These are phyloP conservation scores for Axilococcus clingmanii DNA, from an alignment of 139 green algal genomes.

Conservation along the genomic window DNA sequence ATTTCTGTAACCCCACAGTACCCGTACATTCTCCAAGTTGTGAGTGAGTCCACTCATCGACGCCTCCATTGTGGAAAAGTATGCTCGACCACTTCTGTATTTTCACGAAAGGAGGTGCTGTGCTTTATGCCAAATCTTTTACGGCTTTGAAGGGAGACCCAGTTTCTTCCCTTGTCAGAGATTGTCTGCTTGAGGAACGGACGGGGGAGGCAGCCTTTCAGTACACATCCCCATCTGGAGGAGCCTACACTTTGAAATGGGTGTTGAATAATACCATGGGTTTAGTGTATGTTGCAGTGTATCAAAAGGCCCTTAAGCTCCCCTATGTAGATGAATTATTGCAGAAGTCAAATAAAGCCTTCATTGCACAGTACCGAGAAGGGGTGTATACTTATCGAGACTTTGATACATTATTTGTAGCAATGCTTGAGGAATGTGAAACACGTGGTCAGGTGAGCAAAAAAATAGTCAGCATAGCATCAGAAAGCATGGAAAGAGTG, in stretches of 20 bases:
- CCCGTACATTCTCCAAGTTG: too few species aligned
- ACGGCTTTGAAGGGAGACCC: constrained; percentile 55
- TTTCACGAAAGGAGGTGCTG: constrained; percentile 72
- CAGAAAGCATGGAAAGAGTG: too few species aligned
- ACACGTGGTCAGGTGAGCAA: too few species aligned
- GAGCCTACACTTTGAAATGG: constrained; percentile 87
- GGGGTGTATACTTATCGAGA: constrained; percentile 4
- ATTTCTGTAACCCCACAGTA: too few species aligned
- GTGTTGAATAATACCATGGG: constrained; percentile 88
- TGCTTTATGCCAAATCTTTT: constrained; percentile 75
- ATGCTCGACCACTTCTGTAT: constrained; percentile 86
- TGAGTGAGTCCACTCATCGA: too few species aligned
- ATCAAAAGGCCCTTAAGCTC: constrained; percentile 82
- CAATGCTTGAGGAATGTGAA: constrained; percentile 55
- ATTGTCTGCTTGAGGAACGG: constrained; percentile 88
- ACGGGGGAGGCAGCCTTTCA: constrained; percentile 63
- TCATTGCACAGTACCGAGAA: constrained; percentile 7
- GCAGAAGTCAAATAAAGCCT: constrained; percentile 50
- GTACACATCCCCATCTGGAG: constrained; percentile 55
- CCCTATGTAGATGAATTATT: constrained; percentile 85
- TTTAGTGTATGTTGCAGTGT: constrained; percentile 94
- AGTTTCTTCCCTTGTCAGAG: constrained; percentile 68
- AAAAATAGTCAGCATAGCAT: too few species aligned
- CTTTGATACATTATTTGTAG: constrained; percentile 38
- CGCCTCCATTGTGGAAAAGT: too few species aligned